These are phyloP conservation scores for Xylariaceae sp. DNA, from an alignment of 2,329 filamentous ascomycete genomes.

Conservation along the genomic window DNA sequence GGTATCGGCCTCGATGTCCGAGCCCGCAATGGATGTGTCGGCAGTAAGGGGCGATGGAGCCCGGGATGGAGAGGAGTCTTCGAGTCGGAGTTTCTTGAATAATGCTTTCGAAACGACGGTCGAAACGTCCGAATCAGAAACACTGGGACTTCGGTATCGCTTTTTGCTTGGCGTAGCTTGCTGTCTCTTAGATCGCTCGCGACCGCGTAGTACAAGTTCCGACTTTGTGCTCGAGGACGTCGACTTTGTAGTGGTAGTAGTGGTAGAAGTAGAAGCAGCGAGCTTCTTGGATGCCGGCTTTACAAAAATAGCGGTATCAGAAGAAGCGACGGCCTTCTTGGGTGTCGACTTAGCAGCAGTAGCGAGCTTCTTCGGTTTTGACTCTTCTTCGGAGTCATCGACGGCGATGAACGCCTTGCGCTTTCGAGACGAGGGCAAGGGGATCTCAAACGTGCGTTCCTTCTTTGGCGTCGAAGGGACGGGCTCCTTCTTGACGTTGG, in stretches of 20 bases:
- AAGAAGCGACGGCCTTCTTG: neutral
- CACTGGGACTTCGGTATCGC: constrained; percentile 30
- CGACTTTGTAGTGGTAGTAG: neutral
- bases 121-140: constrained; percentile 32
- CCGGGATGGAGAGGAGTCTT: constrained; percentile 33
- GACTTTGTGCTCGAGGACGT: neutral
- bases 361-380: constrained; percentile 17
- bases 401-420: constrained; percentile 30
- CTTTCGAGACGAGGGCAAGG: constrained; percentile 33
- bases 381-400: constrained; percentile 31
- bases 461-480: constrained; percentile 33
- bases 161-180: constrained; percentile 26
- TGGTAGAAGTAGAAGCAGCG: constrained; percentile 16
- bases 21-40: constrained; percentile 38
- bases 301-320: neutral
- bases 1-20: constrained; percentile 30
- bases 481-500: constrained; percentile 35
- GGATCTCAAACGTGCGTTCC: constrained; percentile 40
- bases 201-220: constrained; percentile 25
- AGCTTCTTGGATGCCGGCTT: constrained; percentile 19
- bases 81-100: constrained; percentile 39
- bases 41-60: constrained; percentile 33
- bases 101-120: constrained; percentile 33
- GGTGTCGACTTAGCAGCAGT: constrained; percentile 3
- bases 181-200: constrained; percentile 29